These are phyloP conservation scores for Samsoniella hepiali DNA, from an alignment of 2,329 filamentous ascomycete species.

Conservation along the genomic window DNA sequence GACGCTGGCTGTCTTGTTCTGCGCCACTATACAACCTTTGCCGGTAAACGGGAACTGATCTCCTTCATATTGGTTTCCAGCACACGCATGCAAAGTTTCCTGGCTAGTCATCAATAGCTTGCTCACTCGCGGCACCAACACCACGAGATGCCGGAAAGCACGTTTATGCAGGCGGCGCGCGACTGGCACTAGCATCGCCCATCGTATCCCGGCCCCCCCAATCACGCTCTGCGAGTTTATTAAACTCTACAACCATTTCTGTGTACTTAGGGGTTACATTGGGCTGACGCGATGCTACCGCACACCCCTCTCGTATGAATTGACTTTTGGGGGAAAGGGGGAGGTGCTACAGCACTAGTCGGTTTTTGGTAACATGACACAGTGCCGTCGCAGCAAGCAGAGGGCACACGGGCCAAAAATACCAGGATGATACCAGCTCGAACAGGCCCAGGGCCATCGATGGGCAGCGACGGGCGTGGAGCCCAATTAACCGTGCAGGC, in stretches of 20 bases:
- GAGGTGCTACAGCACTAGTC: not conserved
- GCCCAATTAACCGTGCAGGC: too few relatives aligned
- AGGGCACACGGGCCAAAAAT: not conserved
- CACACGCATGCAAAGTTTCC: too few relatives aligned
- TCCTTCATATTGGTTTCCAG: not conserved
- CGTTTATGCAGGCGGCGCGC: not conserved
- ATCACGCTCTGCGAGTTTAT: not conserved
- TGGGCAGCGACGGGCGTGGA: too few relatives aligned
- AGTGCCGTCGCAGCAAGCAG: slow-evolving; percentile 1
- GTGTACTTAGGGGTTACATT: not conserved
- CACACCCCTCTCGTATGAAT: not conserved
- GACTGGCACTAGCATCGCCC: not conserved
- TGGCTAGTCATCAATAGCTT: not conserved
- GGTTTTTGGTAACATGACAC: not conserved
- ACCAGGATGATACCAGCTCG: not conserved
- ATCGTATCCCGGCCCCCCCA: not conserved
- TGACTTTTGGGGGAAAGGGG: not conserved
- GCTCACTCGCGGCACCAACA: not conserved
- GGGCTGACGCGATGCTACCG: not conserved
- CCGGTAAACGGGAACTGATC: not conserved
- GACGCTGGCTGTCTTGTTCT: not conserved
- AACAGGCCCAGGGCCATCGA: too few relatives aligned
- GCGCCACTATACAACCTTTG: not conserved
- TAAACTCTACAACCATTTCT: not conserved
- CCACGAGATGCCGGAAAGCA: not conserved